phyloP scores from a whole-genome alignment of 768 basidiomycete species.

The Symmetrospora coprosmae region DNA sequence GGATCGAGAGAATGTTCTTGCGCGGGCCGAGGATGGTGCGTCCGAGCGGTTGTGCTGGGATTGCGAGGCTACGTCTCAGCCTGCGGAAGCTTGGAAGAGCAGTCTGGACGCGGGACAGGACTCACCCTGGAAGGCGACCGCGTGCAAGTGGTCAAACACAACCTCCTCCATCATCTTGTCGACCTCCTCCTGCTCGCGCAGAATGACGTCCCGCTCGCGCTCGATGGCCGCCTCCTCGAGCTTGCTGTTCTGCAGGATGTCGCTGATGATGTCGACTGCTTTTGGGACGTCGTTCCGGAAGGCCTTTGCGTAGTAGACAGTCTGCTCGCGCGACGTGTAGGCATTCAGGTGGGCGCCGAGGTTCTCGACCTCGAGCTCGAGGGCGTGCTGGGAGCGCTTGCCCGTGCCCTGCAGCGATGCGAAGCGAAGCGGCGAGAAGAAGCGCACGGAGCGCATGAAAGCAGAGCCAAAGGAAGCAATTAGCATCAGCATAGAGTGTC shows the following conservation, averaged over 20 bases:
- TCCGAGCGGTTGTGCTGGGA: slow-evolving; percentile 79
- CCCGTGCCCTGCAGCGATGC: slow-evolving; percentile 50
- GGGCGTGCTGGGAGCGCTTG: slow-evolving; percentile 67
- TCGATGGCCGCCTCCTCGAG: slow-evolving; percentile 75
- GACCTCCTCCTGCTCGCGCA: slow-evolving; percentile 96
- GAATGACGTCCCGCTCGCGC: slow-evolving; percentile 86
- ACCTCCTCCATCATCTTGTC: slow-evolving; percentile 98
- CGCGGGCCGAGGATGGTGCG: slow-evolving; percentile 95
- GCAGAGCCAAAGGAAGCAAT: neutral
- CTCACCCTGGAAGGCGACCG: slow-evolving; percentile 89
- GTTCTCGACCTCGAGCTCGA: slow-evolving; percentile 96
- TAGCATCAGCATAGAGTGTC: neutral
- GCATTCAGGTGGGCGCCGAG: slow-evolving; percentile 94
- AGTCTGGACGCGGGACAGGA: slow-evolving; percentile 22
- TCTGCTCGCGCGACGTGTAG: slow-evolving; percentile 96
- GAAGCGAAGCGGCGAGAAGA: neutral
- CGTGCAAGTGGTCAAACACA: slow-evolving; percentile 93
- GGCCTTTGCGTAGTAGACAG: slow-evolving; percentile 96
- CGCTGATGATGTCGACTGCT: slow-evolving; percentile 91
- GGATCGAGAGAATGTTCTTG: slow-evolving; percentile 87
- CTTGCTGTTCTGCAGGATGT: slow-evolving; percentile 94
- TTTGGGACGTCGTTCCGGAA: slow-evolving; percentile 86
- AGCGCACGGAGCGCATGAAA: neutral
- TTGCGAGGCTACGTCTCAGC: neutral
- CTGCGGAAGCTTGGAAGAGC: neutral